Conservation (phyloP, 768 basidiomycete species). For the Podaxis rugospora region DNA sequence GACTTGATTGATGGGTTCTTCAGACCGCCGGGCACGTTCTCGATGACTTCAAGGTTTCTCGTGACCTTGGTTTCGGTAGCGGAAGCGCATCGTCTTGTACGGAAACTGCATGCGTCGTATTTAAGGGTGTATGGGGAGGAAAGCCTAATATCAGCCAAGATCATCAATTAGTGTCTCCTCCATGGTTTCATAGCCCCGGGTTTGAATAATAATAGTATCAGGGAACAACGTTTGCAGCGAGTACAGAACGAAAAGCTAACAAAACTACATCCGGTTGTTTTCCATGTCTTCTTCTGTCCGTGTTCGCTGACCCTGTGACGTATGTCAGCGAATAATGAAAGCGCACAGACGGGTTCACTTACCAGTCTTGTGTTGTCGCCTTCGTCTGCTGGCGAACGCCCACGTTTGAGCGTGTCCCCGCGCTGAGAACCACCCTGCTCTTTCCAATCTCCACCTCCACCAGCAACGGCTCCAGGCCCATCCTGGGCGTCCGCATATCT, state of each 20-base stretch:
- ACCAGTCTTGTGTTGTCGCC: conserved; percentile 58
- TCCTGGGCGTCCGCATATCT: conserved; percentile 80
- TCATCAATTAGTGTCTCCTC: conserved; percentile 33
- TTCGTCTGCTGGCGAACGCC: conserved; percentile 76
- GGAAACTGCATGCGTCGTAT: conserved; percentile 55
- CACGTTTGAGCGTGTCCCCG: conserved; percentile 56
- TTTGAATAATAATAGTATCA: conserved; percentile 20
- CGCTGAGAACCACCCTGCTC: conserved; percentile 43
- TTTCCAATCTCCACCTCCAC: conserved; percentile 86
- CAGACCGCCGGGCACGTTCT: conserved; percentile 35
- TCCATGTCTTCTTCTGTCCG: conserved; percentile 66
- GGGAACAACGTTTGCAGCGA: conserved; percentile 21
- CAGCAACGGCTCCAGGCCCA: conserved; percentile 75
- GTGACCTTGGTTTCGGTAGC: conserved; percentile 52
- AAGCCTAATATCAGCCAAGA: conserved; percentile 19
- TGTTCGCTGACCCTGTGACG: conserved; percentile 48
- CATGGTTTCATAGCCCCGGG: neutral
- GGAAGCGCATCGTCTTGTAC: conserved; percentile 68
- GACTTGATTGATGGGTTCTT: neutral
- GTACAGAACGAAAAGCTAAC: conserved; percentile 6
- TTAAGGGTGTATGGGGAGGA: conserved; percentile 25
- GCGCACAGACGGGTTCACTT: conserved; percentile 20
- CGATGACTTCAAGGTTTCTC: conserved; percentile 46
- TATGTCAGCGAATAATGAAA: neutral
- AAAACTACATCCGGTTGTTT: conserved; percentile 61